A percentile compares a stretch with the other conserved stretches of the same genome.
These are phyloP conservation scores for Sordaria brevicollis DNA, from an alignment of 495 filamentous ascomycete genomes.

Conservation along the genomic window DNA sequence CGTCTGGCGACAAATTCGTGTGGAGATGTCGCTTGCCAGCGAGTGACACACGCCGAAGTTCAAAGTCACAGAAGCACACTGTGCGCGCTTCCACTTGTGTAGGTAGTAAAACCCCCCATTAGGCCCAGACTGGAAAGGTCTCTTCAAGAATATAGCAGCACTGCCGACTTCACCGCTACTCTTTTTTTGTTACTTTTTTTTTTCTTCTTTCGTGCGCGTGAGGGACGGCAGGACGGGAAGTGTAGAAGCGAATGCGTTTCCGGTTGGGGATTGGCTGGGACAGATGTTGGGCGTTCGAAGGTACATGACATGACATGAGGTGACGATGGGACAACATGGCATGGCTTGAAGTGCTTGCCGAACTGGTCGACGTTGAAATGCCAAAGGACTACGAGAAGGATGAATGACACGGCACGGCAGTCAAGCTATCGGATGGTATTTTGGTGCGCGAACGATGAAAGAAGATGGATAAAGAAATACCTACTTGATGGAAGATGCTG, in stretches of 20 bases:
- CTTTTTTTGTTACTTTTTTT: not conserved
- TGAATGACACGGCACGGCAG: not conserved
- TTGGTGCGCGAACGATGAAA: not conserved
- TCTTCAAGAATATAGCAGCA: not conserved
- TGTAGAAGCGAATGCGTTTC: not conserved
- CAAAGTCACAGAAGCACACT: not conserved
- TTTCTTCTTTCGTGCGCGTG: not conserved
- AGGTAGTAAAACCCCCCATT: not conserved
- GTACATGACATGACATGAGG: not conserved
- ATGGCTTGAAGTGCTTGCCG: not conserved
- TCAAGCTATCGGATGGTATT: not conserved
- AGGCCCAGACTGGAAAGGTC: not conserved
- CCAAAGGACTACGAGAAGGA: not conserved
- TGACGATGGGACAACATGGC: not conserved
- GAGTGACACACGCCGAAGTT: not conserved
- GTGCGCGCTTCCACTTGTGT: too few relatives aligned
- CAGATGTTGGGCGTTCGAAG: too few relatives aligned
- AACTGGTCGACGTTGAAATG: not conserved
- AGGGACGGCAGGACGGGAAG: not conserved
- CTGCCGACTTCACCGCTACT: not conserved
- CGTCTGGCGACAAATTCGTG: not conserved
- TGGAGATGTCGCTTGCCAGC: not conserved
- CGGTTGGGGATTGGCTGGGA: not conserved
- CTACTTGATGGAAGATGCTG: not conserved
- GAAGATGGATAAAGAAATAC: not conserved